A percentile compares a stretch with the other conserved stretches of the same genome.
Evolutionary conservation across 129 eudicot genomes (phyloP).

Genomic region (Tagetes erecta): DNA sequence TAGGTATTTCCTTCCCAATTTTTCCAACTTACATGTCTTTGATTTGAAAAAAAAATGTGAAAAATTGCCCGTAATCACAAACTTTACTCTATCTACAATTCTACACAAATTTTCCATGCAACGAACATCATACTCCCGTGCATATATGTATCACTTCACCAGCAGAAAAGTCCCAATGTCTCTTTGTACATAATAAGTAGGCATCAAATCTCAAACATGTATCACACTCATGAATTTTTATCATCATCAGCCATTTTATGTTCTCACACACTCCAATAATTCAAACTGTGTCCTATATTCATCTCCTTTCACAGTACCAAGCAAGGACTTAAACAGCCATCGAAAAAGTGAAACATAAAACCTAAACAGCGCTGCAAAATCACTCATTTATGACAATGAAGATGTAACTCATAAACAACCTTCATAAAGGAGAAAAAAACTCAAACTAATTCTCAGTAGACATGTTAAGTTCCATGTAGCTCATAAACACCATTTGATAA

Average conservation of each 20-base stretch:
- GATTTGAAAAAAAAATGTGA: not conserved
- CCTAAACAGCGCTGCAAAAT: not conserved
- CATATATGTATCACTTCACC: not conserved
- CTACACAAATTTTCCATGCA: not conserved
- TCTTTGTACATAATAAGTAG: not conserved
- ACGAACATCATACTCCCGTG: not conserved
- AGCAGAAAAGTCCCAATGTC: not conserved
- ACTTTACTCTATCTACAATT: not conserved
- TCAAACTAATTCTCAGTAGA: not conserved
- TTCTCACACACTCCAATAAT: too few species aligned
- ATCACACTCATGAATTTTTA: not conserved
- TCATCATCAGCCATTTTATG: too few species aligned
- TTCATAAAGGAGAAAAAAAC: not conserved
- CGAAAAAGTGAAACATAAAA: not conserved
- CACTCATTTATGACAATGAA: not conserved
- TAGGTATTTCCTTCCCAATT: not conserved
- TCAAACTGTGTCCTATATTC: not conserved
- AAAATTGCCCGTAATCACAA: not conserved
- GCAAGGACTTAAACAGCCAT: not conserved
- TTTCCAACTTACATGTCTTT: not conserved
- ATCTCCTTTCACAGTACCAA: not conserved
- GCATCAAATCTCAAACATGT: not conserved
- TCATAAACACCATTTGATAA: not conserved
- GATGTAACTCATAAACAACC: slow-evolving; percentile 1
- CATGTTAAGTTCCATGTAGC: not conserved